Evolutionary conservation across 495 filamentous ascomycete genomes (phyloP).

Genomic region (Aspergillus ostianus): DNA sequence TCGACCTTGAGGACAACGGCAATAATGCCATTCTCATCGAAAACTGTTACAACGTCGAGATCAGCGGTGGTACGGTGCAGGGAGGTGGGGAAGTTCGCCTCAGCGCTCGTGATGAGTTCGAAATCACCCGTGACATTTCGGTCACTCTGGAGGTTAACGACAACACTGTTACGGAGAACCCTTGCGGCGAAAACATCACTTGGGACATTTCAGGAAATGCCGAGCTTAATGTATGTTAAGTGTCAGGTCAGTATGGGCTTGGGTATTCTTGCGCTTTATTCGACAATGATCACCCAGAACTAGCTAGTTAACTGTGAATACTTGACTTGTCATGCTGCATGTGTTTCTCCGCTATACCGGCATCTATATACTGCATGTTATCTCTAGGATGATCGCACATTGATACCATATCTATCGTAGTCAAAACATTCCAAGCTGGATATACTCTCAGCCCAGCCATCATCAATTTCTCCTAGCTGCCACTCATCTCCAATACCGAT

Average conservation of each 20-base stretch:
- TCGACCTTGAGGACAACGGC: slow-evolving; percentile 13
- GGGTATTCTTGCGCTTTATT: too few relatives aligned
- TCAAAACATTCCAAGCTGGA: slow-evolving; percentile 31
- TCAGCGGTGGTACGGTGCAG: slow-evolving; percentile 11
- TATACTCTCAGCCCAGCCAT: slow-evolving; percentile 38
- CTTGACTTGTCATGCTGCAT: too few relatives aligned
- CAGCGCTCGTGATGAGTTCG: slow-evolving; percentile 15
- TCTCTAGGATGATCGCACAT: background rate
- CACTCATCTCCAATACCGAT: slow-evolving; percentile 21
- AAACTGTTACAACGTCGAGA: slow-evolving; percentile 16
- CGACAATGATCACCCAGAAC: too few relatives aligned
- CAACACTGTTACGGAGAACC: slow-evolving; percentile 11
- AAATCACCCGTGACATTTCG: slow-evolving; percentile 8
- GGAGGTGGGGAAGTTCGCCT: slow-evolving; percentile 15
- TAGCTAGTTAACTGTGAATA: too few relatives aligned
- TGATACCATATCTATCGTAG: slow-evolving; percentile 24
- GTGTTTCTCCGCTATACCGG: too few relatives aligned
- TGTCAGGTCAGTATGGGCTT: too few relatives aligned
- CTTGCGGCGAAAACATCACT: slow-evolving; percentile 16
- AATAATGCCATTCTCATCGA: slow-evolving; percentile 19
- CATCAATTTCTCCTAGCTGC: slow-evolving; percentile 29
- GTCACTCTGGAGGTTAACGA: slow-evolving; percentile 13
- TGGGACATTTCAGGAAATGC: slow-evolving; percentile 17
- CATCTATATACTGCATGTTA: too few relatives aligned
- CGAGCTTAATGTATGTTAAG: slow-evolving; percentile 9